phyloP scores from a whole-genome alignment of 768 basidiomycete species.

The Xerocomellus amylosporus region DNA sequence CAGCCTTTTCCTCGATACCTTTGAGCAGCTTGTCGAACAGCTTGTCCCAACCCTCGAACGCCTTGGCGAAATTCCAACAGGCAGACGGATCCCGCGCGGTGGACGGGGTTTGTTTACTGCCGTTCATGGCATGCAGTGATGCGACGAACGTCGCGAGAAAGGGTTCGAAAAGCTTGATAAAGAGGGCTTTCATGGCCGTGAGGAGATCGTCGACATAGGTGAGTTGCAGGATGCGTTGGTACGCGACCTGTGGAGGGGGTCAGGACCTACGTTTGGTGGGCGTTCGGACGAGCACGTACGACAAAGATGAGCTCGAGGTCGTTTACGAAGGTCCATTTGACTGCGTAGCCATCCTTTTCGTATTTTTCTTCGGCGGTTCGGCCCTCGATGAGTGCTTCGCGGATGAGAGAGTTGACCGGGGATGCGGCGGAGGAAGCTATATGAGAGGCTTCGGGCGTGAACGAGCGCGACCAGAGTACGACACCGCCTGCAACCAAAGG shows the following conservation, averaged over 20 bases:
- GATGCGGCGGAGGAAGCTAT: constrained; percentile 69
- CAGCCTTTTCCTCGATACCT: constrained; percentile 71
- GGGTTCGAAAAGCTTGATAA: constrained; percentile 83
- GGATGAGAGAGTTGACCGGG: constrained; percentile 85
- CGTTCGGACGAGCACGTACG: constrained; percentile 46
- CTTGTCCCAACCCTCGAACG: constrained; percentile 78
- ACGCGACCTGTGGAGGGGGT: constrained; percentile 67
- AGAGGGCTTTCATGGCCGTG: constrained; percentile 73
- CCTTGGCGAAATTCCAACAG: constrained; percentile 66
- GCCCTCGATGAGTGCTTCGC: constrained; percentile 90
- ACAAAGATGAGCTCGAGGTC: constrained; percentile 97
- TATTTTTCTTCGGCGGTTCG: constrained; percentile 77
- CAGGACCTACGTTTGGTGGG: not conserved
- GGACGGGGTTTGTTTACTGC: constrained; percentile 37
- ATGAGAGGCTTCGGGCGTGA: constrained; percentile 80
- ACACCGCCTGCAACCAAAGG: constrained; percentile 63
- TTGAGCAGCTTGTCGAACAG: constrained; percentile 75
- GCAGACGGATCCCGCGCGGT: constrained; percentile 36
- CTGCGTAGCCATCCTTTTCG: constrained; percentile 91
- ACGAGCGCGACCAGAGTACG: constrained; percentile 92
- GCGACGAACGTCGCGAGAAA: constrained; percentile 81
- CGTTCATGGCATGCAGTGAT: constrained; percentile 66
- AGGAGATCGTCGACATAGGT: constrained; percentile 92
- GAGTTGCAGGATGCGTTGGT: constrained; percentile 92
- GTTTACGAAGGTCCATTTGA: constrained; percentile 94